Evolutionary conservation across 2,329 filamentous ascomycete genomes (phyloP).

Genomic region (Colletotrichum godetiae): DNA sequence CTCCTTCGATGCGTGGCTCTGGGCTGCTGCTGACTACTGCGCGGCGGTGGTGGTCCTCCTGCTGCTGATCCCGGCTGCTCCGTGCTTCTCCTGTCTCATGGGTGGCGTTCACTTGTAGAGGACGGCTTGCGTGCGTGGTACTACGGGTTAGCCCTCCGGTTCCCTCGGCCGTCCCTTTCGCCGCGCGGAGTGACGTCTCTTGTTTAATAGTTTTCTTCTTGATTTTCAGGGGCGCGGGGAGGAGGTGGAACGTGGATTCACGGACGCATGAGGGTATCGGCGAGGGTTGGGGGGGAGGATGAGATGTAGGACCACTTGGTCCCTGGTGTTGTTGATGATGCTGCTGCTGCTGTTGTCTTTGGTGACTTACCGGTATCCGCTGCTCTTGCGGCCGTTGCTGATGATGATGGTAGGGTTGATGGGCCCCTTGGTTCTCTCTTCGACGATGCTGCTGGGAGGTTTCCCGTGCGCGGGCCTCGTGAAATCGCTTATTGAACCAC

Average conservation of each 20-base stretch:
- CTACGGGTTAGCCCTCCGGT: neutral
- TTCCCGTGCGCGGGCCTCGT: neutral
- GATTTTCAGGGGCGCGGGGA: neutral
- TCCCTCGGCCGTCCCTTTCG: neutral
- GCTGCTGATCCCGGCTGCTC: neutral
- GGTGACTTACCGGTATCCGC: neutral
- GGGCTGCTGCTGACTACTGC: neutral
- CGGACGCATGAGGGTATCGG: neutral
- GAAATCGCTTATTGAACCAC: neutral
- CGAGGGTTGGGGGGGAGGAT: neutral
- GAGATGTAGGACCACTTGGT: neutral
- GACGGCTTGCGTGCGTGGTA: neutral
- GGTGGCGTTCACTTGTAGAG: neutral
- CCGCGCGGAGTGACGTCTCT: neutral
- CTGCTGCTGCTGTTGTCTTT: neutral
- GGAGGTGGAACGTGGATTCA: neutral
- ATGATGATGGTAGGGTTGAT: neutral
- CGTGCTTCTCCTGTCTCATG: neutral
- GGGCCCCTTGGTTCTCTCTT: neutral
- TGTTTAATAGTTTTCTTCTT: neutral
- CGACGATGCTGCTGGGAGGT: neutral
- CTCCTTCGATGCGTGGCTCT: neutral
- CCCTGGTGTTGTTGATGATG: neutral
- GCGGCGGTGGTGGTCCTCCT: too few species aligned
- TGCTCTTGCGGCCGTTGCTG: neutral